Evolutionary conservation across 2,329 filamentous ascomycete species (phyloP), one percentile per base, ranked within the genome.

Genomic region (Zarea fungicola): DNA sequence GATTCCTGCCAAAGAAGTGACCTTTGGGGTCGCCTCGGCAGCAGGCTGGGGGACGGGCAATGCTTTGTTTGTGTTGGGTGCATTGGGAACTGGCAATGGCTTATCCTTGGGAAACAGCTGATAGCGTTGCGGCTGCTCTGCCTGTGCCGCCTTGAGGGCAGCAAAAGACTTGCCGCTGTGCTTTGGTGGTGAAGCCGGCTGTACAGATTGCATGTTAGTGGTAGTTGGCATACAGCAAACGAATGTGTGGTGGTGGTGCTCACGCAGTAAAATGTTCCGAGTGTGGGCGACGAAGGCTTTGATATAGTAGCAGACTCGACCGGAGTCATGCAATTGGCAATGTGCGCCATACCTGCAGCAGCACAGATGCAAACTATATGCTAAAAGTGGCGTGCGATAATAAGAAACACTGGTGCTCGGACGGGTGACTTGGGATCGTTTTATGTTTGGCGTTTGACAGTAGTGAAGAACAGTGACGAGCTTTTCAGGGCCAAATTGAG

Each of bases 101-200:
- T 69, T 77, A 51, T 78, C 69, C 59, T 68, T 74, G 51, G 80
- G 75, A 56, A 84, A 84, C 34, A 83, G 69, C 60, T 83, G 80
- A 55, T 84, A 83, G 65, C 78, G 83, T 50, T 74, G 73, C 6
- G 67, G 57, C 28, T 58, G 61, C 37, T 78, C 75, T 10, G 75
- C 63, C 52, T 79, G 76, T 54, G 78, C 73, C 76, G 83, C 81
- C 60, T 77, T 80, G 77, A 77, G 80, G 41, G 72, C 62, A 57
- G 72, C 76, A 13, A 75, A 66, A 29, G 35, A 40, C 64, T 76
- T 80, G 51, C 78, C 75, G 45, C 71, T 21, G 28, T 46, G 42
- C 42, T 47, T 46, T 16, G 42, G 36, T 19, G 43, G 43, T 16
- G 42, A 49, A 16, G 51, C 39, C 25, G 48, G 42, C 23, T 54